These are phyloP conservation scores for Mycena alexandri DNA, from an alignment of 768 basidiomycete genomes.

Conservation along the genomic window DNA sequence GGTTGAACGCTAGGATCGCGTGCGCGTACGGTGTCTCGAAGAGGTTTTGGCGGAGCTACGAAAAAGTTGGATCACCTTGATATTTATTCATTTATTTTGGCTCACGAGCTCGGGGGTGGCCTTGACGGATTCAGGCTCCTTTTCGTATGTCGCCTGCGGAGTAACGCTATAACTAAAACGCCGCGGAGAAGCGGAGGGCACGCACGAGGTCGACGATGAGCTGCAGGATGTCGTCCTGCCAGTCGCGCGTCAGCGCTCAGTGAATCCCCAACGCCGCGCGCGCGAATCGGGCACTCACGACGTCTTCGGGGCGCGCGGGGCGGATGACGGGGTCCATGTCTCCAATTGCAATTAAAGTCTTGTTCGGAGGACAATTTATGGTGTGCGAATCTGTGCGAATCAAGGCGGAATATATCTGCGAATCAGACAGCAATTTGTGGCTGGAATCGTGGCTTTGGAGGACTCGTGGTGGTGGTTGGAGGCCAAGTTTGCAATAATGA, in stretches of 20 bases:
- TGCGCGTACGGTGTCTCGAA: conserved; percentile 83
- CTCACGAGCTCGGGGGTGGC: conserved; percentile 90
- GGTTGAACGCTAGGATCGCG: conserved; percentile 75
- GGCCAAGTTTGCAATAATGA: too few species aligned
- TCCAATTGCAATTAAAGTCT: too few species aligned
- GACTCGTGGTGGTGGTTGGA: too few species aligned
- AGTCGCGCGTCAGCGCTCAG: conserved; percentile 27
- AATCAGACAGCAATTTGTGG: too few species aligned
- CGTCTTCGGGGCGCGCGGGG: conserved; percentile 70
- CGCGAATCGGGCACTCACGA: conserved; percentile 58
- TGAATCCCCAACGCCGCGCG: background rate
- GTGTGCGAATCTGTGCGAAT: too few species aligned
- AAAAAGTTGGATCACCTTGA: background rate
- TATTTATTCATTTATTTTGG: conserved; percentile 7
- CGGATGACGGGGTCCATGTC: conserved; percentile 63
- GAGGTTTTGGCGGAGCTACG: conserved; percentile 77
- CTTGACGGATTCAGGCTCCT: conserved; percentile 83
- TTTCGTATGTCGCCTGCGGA: conserved; percentile 92
- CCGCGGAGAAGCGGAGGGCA: conserved; percentile 26
- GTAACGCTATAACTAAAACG: background rate
- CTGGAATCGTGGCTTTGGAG: too few species aligned
- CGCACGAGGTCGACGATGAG: conserved; percentile 82
- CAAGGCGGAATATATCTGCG: too few species aligned
- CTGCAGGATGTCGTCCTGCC: conserved; percentile 72
- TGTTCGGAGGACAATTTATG: too few species aligned